These are phyloP conservation scores for Cornus florida DNA, from an alignment of 148 eudicot genomes.

Conservation along the genomic window DNA sequence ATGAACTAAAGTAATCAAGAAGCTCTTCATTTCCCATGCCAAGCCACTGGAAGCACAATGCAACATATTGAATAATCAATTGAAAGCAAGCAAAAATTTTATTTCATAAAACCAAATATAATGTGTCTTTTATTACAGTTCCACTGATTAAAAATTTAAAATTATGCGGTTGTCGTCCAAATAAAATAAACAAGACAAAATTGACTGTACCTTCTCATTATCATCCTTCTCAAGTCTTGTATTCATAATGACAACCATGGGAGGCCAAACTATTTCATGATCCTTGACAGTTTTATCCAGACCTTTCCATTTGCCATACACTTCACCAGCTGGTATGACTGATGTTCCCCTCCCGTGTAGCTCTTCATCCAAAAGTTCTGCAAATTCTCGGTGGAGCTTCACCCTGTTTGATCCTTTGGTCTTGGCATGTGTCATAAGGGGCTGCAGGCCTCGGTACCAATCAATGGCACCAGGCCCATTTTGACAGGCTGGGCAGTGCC, in stretches of 20 bases:
- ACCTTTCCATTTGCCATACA: slow-evolving; percentile 62
- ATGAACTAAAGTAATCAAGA: slow-evolving; percentile 50
- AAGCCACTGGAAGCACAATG: slow-evolving; percentile 46
- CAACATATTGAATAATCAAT: not conserved
- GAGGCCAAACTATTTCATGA: slow-evolving; percentile 81
- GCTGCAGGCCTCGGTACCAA: slow-evolving; percentile 73
- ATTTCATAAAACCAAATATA: too few relatives aligned
- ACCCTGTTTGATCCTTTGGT: slow-evolving; percentile 64
- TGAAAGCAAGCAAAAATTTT: not conserved
- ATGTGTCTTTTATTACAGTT: not conserved
- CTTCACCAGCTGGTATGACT: slow-evolving; percentile 50
- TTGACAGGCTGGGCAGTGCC: slow-evolving; percentile 93
- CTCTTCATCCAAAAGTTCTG: slow-evolving; percentile 70
- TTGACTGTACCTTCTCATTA: slow-evolving; percentile 48
- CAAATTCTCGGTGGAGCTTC: slow-evolving; percentile 65
- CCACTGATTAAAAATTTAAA: too few relatives aligned
- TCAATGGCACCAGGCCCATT: slow-evolving; percentile 80
- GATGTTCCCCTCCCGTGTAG: slow-evolving; percentile 60
- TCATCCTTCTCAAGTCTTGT: slow-evolving; percentile 59
- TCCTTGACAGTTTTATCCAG: slow-evolving; percentile 33
- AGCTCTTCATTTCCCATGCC: slow-evolving; percentile 93
- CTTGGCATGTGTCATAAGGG: slow-evolving; percentile 62
- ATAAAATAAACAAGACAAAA: not conserved
- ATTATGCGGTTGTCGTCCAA: not conserved
- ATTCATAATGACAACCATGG: slow-evolving; percentile 78